Evolutionary conservation across 108 stramenopile species (phyloP), one percentile per base, ranked within the genome.

Genomic region (Nitzschia sp.): DNA sequence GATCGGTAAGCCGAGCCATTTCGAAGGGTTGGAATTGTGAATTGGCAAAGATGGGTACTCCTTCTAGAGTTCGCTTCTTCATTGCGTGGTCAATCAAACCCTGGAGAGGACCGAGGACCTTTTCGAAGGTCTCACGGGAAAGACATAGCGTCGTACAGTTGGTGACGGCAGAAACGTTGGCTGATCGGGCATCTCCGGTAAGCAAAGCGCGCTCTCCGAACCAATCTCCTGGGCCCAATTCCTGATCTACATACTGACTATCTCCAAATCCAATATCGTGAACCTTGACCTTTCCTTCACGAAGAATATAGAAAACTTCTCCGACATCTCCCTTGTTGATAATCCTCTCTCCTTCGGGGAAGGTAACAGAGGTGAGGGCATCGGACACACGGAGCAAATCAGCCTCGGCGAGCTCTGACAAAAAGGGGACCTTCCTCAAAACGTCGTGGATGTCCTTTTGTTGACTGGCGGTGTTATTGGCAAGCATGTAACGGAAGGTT

Each of bases 181-280:
- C 93, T n/a, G 80, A 78, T 61, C 97, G 92, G 0, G 96, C 95
- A 63, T 97, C 96, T 41, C 96, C 96, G 9, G 94, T 95, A 51
- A 97, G 85, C 21, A 99, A 83, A 25, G 98, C 98, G 29, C 95
- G 86, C 71, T 99, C 97, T 25, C 97, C 97, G 69, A 98, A 98
- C 74, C 83, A 96, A 69, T 97, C 95, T 29, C 97, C 95, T 20
- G 89, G 79, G 63, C 89, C 72, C 66, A 88, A 59, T 72, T 85
- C 65, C 77, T 86, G 75, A 81, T 92, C 75, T 41, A 88, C 72
- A 75, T 88, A 82, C 78, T 79, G 80, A 78, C 78, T 80, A 56
- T 90, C 92, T 29, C 92, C 92, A 54, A 90, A 87, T 34, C 92
- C 92, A 77, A 93, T 93, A 60, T 93, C 92, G 51, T 93, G 92